Conservation (phyloP, 306 rosid genomes). For the Lithocarpus polystachyus region DNA sequence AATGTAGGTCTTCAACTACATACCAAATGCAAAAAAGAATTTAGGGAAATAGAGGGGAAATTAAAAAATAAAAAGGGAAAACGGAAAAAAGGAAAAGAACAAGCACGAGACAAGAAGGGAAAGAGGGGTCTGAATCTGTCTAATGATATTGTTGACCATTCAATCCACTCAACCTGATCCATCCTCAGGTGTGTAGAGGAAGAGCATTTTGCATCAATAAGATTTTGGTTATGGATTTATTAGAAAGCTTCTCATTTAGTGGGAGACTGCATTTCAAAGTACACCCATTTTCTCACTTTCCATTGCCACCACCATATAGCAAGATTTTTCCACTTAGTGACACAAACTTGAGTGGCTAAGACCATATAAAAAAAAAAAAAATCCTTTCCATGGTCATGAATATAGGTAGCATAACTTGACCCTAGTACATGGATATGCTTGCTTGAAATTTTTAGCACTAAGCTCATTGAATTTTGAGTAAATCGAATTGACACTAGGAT, state of each 20-base stretch:
- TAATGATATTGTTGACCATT: constrained; percentile 70
- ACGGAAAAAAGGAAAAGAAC: constrained; percentile 30
- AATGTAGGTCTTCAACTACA: constrained; percentile 10
- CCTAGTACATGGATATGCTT: constrained; percentile 15
- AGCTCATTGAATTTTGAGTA: not conserved
- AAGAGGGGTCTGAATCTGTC: constrained; percentile 56
- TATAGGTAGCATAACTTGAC: constrained; percentile 26
- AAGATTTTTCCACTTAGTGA: constrained; percentile 31
- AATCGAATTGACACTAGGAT: not conserved
- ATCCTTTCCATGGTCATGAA: constrained; percentile 25
- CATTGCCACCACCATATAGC: constrained; percentile 38
- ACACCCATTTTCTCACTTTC: constrained; percentile 36
- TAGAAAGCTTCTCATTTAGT: constrained; percentile 36
- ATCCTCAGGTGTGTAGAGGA: constrained; percentile 39
- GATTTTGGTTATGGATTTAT: constrained; percentile 30
- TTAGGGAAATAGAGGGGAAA: not conserved
- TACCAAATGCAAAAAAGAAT: not conserved
- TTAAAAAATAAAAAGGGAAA: not conserved
- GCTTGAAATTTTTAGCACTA: not conserved
- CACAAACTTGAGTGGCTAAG: constrained; percentile 33
- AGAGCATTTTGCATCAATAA: constrained; percentile 22
- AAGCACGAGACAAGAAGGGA: constrained; percentile 65
- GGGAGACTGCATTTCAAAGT: constrained; percentile 58
- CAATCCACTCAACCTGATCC: constrained; percentile 61
- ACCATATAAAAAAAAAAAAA: not conserved